phyloP scores from a whole-genome alignment of 2,329 filamentous ascomycete species.

The Fusarium zealandicum region DNA sequence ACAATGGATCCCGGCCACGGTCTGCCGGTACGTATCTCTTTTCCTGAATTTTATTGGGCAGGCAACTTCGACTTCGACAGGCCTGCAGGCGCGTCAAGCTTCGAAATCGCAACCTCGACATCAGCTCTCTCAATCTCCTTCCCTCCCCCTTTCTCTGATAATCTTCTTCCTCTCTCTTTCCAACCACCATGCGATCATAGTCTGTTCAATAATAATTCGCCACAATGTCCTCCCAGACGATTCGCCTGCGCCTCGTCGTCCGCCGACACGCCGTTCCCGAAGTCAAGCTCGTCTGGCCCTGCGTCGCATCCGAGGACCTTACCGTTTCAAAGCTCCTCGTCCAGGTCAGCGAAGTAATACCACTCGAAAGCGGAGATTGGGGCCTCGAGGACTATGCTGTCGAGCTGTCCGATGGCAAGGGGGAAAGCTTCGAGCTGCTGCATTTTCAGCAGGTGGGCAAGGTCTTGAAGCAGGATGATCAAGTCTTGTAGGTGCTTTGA shows the following conservation, averaged over 20 bases:
- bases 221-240: conserved; percentile 44
- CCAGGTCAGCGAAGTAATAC: conserved; percentile 79
- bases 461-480: conserved; percentile 82
- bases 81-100: conserved; percentile 31
- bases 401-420: conserved; percentile 66
- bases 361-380: conserved; percentile 83
- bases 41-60: conserved; percentile 17
- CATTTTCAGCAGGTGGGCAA: conserved; percentile 79
- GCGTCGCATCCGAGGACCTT: conserved; percentile 62
- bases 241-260: conserved; percentile 78
- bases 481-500: conserved; percentile 70
- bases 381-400: conserved; percentile 90
- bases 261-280: conserved; percentile 77
- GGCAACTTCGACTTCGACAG: not conserved
- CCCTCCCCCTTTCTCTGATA: not conserved
- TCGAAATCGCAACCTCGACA: conserved; percentile 22
- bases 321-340: conserved; percentile 81
- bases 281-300: conserved; percentile 74
- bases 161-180: not conserved
- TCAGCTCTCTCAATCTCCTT: conserved; percentile 8
- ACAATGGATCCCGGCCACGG: too few relatives aligned
- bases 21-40: conserved; percentile 1
- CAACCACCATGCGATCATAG: conserved; percentile 29
- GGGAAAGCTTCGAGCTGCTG: conserved; percentile 80
- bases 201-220: not conserved